Evolutionary conservation across 2,329 filamentous ascomycete species (phyloP).

Genomic region (Byssothecium circinans): DNA sequence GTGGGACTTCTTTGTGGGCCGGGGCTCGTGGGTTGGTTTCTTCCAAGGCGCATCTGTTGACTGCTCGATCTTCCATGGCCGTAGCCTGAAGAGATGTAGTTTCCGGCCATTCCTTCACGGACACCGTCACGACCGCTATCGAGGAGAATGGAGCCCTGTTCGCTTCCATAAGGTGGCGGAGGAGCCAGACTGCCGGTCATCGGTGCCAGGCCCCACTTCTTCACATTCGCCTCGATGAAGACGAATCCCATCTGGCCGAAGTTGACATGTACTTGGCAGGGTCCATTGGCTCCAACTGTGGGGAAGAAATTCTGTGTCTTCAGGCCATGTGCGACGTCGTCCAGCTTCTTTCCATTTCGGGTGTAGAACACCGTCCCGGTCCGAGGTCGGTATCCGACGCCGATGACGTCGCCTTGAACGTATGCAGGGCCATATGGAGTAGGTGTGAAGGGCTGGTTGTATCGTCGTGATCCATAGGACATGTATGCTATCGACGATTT

Average conservation of each 20-base stretch:
- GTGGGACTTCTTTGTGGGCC: slow-evolving; percentile 89
- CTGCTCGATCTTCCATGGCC: slow-evolving; percentile 74
- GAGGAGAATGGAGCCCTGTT: slow-evolving; percentile 93
- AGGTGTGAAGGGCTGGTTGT: slow-evolving; percentile 86
- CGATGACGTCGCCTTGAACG: slow-evolving; percentile 93
- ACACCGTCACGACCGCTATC: slow-evolving; percentile 70
- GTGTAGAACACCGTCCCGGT: slow-evolving; percentile 98
- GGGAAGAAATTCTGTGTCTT: slow-evolving; percentile 98
- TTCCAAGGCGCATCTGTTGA: slow-evolving; percentile 71
- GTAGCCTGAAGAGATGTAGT: slow-evolving; percentile 49
- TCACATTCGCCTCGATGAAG: slow-evolving; percentile 98
- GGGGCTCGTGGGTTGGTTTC: slow-evolving; percentile 74
- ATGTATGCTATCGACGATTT: slow-evolving; percentile 91
- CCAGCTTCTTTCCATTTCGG: slow-evolving; percentile 94
- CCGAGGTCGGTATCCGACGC: slow-evolving; percentile 90
- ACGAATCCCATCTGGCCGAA: slow-evolving; percentile 98
- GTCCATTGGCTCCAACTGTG: slow-evolving; percentile 92
- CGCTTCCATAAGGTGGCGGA: slow-evolving; percentile 93
- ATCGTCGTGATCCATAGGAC: slow-evolving; percentile 81
- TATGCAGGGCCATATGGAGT: slow-evolving; percentile 80
- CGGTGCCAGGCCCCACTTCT: slow-evolving; percentile 97
- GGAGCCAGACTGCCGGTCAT: slow-evolving; percentile 94
- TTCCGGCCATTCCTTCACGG: slow-evolving; percentile 55
- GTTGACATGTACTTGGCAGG: slow-evolving; percentile 91
- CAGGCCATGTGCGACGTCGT: slow-evolving; percentile 89